Evolutionary conservation across 2,329 filamentous ascomycete species (phyloP).

Genomic region (Teratosphaeria epicoccoides): DNA sequence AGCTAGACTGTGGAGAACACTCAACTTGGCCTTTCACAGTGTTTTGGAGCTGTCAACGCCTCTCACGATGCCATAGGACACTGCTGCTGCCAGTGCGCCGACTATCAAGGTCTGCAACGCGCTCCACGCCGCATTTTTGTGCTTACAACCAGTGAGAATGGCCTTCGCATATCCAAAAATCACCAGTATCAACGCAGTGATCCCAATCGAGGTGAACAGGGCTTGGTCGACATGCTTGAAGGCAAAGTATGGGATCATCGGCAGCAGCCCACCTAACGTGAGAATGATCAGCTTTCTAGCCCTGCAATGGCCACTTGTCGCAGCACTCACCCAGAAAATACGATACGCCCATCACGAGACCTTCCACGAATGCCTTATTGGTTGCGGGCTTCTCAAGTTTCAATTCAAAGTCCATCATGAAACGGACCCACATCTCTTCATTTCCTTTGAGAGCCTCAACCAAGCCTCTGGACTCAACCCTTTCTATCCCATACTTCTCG

Average conservation of each 20-base stretch:
- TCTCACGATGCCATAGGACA: slow-evolving; percentile 32
- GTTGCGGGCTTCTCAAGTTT: slow-evolving; percentile 35
- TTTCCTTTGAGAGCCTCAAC: slow-evolving; percentile 41
- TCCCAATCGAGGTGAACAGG: slow-evolving; percentile 41
- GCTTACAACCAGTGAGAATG: slow-evolving; percentile 16
- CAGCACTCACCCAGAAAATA: slow-evolving; percentile 27
- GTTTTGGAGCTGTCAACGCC: slow-evolving; percentile 12
- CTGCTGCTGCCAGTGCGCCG: slow-evolving; percentile 28
- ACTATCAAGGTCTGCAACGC: slow-evolving; percentile 27
- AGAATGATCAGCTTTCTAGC: not conserved
- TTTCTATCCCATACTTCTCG: slow-evolving; percentile 40
- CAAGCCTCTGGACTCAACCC: slow-evolving; percentile 34
- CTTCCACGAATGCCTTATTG: slow-evolving; percentile 38
- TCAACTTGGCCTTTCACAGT: not conserved
- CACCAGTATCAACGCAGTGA: slow-evolving; percentile 40
- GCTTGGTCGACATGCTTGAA: slow-evolving; percentile 30
- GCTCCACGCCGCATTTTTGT: slow-evolving; percentile 17
- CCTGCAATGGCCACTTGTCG: not conserved
- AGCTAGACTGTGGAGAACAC: too few species aligned
- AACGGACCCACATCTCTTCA: slow-evolving; percentile 38
- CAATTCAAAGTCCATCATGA: slow-evolving; percentile 52
- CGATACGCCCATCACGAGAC: slow-evolving; percentile 29
- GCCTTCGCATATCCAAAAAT: slow-evolving; percentile 43
- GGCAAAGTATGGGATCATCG: slow-evolving; percentile 44
- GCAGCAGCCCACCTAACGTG: slow-evolving; percentile 28